Base-by-base conservation (phyloP, 2,329 filamentous ascomycete genomes). In the Aspergillaceae sp. region DNA sequence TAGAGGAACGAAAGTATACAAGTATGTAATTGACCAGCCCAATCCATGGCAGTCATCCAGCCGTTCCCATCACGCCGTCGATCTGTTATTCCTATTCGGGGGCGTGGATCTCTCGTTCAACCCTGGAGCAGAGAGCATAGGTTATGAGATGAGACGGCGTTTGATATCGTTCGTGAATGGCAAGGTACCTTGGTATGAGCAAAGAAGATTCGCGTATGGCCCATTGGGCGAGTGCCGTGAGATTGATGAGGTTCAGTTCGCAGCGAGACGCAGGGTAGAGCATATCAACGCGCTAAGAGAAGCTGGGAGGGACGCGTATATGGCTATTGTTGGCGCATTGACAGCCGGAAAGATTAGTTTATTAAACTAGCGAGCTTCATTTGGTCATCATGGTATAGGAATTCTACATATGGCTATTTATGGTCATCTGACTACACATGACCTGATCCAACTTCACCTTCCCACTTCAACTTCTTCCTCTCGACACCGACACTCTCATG, bases 41-140 rank as follows among this genome's bases (percentile, higher is more conserved):
- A 75, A 75, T 33, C 72, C 73, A 4, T 74, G 68, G 69, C 73
- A 75, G 42, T 44, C 64, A 0, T 74, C 71, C 0, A 69, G 65
- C 6, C 62, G 73, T 0, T 60, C 72, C 2, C 73, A 75, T 35
- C 73, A 75, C 47, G 73, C 68, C 0, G 67, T 75, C 2, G 73
- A 75, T 50, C 54, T 75, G 3, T 47, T 74, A 2, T 65, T 73
- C 6, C 52, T 74, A 0, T 75, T 74, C 28, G 69, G 62, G 0
- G 66, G 66, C 0, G 51, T 71, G 3, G 67, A 72, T 44, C 45
- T 72, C 0, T 57, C 58, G 0, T 65, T 65, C 26, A 63, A 64
- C 1, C 59, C 57, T 0, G 53, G 58, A 1, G 69, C 70, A 3
- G 51, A 63, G 2, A 45, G 40, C 0, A 60, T 68, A 8, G 63